phyloP scores from a whole-genome alignment of 2,329 filamentous ascomycete species.

The Dactylellina cionopaga region DNA sequence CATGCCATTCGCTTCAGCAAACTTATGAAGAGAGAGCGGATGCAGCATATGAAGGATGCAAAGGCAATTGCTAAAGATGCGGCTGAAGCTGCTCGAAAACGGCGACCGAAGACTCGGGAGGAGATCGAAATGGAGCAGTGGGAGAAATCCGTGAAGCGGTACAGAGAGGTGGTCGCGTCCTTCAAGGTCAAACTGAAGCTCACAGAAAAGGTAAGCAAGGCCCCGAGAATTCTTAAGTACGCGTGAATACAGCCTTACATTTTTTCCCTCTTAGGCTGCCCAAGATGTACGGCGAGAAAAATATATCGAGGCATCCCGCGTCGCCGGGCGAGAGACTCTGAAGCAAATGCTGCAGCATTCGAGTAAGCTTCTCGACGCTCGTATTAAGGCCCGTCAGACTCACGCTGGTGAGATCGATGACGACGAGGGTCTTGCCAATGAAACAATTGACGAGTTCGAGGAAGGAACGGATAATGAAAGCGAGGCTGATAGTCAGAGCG shows the following conservation, averaged over 20 bases:
- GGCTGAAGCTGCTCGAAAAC: conserved; percentile 78
- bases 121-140: conserved; percentile 82
- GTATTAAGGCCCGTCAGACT: conserved; percentile 59
- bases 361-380: conserved; percentile 64
- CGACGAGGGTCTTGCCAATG: conserved; percentile 56
- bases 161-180: conserved; percentile 72
- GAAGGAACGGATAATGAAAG: conserved; percentile 63
- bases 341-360: conserved; percentile 67
- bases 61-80: conserved; percentile 56
- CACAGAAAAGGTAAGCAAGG: conserved; percentile 39
- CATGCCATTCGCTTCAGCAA: conserved; percentile 83
- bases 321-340: conserved; percentile 64
- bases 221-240: neutral
- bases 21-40: conserved; percentile 81
- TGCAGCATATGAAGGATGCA: conserved; percentile 76
- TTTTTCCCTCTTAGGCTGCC: conserved; percentile 14
- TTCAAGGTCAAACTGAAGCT: conserved; percentile 51
- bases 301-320: conserved; percentile 65
- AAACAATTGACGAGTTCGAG: conserved; percentile 60
- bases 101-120: conserved; percentile 79
- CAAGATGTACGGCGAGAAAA: conserved; percentile 59
- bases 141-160: conserved; percentile 73
- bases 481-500: conserved; percentile 57
- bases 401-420: conserved; percentile 48
- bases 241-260: neutral